Conservation (phyloP, 148 eudicot genomes). For the Bassia scoparia region DNA sequence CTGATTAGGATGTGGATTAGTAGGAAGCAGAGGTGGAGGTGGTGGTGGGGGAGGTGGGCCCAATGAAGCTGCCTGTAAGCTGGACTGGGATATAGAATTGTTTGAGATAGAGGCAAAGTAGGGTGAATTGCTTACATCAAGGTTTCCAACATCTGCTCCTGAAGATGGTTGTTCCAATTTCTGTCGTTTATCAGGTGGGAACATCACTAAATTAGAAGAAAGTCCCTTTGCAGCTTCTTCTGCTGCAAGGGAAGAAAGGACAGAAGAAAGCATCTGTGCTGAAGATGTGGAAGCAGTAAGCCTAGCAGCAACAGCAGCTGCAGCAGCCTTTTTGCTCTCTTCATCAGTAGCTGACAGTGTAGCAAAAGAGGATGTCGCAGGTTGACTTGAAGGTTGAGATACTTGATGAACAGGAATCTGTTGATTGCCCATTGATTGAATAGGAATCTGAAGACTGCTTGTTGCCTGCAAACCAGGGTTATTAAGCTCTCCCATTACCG, state of each 20-base stretch:
- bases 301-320: slow-evolving; percentile 93
- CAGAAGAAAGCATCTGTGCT: slow-evolving; percentile 82
- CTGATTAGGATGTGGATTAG: slow-evolving; percentile 45
- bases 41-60: slow-evolving; percentile 50
- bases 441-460: slow-evolving; percentile 24
- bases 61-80: slow-evolving; percentile 35
- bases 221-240: slow-evolving; percentile 74
- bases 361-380: slow-evolving; percentile 42
- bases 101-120: slow-evolving; percentile 38
- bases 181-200: slow-evolving; percentile 58
- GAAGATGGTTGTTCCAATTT: slow-evolving; percentile 44
- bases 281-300: slow-evolving; percentile 92
- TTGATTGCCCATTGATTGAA: slow-evolving; percentile 27
- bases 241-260: slow-evolving; percentile 88
- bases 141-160: slow-evolving; percentile 32
- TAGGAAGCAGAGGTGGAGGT: slow-evolving; percentile 34
- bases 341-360: slow-evolving; percentile 47
- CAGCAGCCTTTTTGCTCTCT: slow-evolving; percentile 74
- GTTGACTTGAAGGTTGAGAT: slow-evolving; percentile 32
- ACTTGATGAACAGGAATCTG: slow-evolving; percentile 29
- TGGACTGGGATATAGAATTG: slow-evolving; percentile 18
- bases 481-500: slow-evolving; percentile 27
- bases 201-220: slow-evolving; percentile 29
- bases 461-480: slow-evolving; percentile 18
- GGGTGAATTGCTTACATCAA: slow-evolving; percentile 36